Percentiles rank a stretch among this genome's conserved stretches.
These are phyloP conservation scores for Colletotrichum navitas DNA, from an alignment of 2,329 filamentous ascomycete genomes.

Conservation along the genomic window DNA sequence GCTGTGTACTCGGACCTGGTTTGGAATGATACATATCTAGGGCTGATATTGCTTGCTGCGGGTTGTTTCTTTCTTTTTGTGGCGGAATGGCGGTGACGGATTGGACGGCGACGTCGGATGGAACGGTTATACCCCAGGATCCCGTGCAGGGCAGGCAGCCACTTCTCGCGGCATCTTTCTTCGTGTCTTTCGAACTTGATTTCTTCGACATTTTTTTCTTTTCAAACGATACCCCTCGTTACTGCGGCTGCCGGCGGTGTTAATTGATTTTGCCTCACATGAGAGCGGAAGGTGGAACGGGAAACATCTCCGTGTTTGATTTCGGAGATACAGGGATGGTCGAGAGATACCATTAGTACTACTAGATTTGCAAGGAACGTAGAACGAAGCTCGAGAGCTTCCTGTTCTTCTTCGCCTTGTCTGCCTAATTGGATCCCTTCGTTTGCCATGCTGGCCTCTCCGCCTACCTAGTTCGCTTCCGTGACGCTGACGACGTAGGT, in stretches of 20 bases:
- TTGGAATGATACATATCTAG: not conserved
- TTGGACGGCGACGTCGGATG: not conserved
- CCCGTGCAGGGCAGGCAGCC: not conserved
- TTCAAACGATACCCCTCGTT: slow-evolving; percentile 39
- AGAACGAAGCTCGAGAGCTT: not conserved
- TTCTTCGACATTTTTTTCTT: not conserved
- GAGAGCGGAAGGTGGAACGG: not conserved
- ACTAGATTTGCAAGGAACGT: not conserved
- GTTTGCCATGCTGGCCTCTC: slow-evolving; percentile 15
- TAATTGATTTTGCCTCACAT: no score
- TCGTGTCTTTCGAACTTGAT: not conserved
- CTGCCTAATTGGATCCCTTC: slow-evolving; percentile 32
- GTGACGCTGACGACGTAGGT: not conserved
- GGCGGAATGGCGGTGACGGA: not conserved
- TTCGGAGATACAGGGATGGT: not conserved
- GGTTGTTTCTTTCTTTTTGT: not conserved
- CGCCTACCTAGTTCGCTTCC: not conserved
- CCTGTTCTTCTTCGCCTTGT: not conserved
- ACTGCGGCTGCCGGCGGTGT: not conserved
- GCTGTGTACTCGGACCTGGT: not conserved
- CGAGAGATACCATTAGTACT: not conserved
- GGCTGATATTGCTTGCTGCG: not conserved
- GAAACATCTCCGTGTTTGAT: not conserved
- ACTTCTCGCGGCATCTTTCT: not conserved
- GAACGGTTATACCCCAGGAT: slow-evolving; percentile 21